Evolutionary conservation across 1,139 yeast species (phyloP).

Genomic region (Arxiozyma slooffiae): DNA sequence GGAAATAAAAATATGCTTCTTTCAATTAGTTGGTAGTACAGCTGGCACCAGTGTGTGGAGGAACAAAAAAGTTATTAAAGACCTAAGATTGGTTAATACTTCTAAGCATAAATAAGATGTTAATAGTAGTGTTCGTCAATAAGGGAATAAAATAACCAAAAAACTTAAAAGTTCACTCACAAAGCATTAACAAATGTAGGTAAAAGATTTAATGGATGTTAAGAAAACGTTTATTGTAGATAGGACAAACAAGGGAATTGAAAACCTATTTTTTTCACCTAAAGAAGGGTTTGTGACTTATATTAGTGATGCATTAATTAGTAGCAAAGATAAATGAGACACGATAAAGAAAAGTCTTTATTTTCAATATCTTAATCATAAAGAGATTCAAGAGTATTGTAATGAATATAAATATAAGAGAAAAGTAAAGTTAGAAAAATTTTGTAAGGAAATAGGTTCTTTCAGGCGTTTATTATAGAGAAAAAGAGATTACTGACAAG

Average conservation of each 20-base stretch:
- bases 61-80: constrained; percentile 61
- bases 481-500: constrained; percentile 2
- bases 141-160: constrained; percentile 37
- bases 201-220: constrained; percentile 37
- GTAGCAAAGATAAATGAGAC: constrained; percentile 39
- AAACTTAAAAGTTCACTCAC: constrained; percentile 47
- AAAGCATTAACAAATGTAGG: constrained; percentile 46
- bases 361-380: constrained; percentile 51
- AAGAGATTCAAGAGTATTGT: constrained; percentile 30
- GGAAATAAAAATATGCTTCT: constrained; percentile 35
- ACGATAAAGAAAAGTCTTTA: constrained; percentile 61
- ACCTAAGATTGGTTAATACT: constrained; percentile 66
- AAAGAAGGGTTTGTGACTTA: constrained; percentile 47
- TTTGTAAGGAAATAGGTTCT: not conserved
- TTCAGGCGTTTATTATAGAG: constrained; percentile 15
- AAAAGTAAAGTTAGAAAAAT: not conserved
- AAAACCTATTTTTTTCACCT: constrained; percentile 43
- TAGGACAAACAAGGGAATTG: constrained; percentile 1
- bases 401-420: not conserved
- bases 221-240: not conserved
- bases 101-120: constrained; percentile 60
- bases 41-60: constrained; percentile 82
- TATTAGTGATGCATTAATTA: constrained; percentile 39
- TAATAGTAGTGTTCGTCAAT: constrained; percentile 64
- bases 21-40: constrained; percentile 85